These are phyloP conservation scores for Erythrophleum ivorense DNA, from an alignment of 331 rosid species.

Conservation along the genomic window DNA sequence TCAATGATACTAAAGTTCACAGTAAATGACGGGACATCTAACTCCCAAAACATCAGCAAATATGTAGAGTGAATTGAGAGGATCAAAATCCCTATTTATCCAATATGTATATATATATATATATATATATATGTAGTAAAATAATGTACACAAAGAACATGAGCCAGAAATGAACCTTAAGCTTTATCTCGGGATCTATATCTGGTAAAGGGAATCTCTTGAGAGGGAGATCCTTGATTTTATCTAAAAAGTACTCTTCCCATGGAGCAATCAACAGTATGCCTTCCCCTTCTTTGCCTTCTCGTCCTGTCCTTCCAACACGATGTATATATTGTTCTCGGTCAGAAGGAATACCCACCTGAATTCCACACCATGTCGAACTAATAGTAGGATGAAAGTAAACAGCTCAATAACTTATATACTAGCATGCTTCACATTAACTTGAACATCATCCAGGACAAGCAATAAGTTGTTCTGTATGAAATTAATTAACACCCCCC, in stretches of 20 bases:
- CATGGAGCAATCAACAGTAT: constrained; percentile 88
- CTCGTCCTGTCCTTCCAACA: constrained; percentile 94
- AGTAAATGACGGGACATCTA: neutral
- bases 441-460: constrained; percentile 27
- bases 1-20: neutral
- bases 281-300: constrained; percentile 89
- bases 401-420: neutral
- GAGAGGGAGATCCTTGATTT: constrained; percentile 81
- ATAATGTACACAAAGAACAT: constrained; percentile 5
- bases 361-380: constrained; percentile 16
- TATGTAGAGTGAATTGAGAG: neutral
- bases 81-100: constrained; percentile 7
- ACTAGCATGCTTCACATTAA: constrained; percentile 6
- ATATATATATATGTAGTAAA: neutral
- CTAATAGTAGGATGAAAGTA: constrained; percentile 25
- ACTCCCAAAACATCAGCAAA: constrained; percentile 1
- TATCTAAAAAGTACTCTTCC: constrained; percentile 86
- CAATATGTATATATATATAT: too few species aligned
- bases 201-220: constrained; percentile 62
- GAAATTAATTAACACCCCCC: constrained; percentile 16
- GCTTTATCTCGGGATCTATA: constrained; percentile 58
- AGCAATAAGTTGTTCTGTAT: neutral
- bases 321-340: constrained; percentile 93
- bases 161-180: constrained; percentile 60
- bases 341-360: constrained; percentile 89